Evolutionary conservation across 192 early-diverging fungal genomes (phyloP), one percentile per base, ranked within the genome.

Genomic region (Phycomyces nitens): DNA sequence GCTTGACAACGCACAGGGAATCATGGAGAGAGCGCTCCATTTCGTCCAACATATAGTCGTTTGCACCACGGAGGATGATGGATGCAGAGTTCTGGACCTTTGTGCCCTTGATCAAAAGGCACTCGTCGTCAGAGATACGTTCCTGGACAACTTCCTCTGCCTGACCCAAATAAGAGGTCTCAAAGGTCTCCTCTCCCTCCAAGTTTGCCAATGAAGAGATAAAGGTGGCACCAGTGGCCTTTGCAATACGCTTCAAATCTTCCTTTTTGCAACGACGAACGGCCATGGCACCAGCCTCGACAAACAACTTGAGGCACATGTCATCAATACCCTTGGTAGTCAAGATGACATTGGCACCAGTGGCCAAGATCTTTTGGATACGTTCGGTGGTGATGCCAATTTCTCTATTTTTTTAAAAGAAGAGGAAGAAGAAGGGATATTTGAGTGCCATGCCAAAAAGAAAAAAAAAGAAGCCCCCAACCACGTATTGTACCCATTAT

Each of bases 241-340:
- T 94, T 53, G 97, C 97, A 79, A 99, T 97, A 50, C 95, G 84
- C 70, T 92, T 94, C 51, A 97, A 79, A 71, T 99, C 97, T 15
- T 99, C 97, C 83, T 97, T 98, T 75, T 92, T 91, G 56, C 91
- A 91, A 27, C 97, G 87, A 42, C 95, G 90, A 12, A 99, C 94
- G 5, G 94, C 94, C 85, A 99, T 95, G 34, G 96, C 95, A 14
- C 97, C 97, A 53, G 92, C 92, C 77, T 99, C 97, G 42, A 97
- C 94, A 74, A 99, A 98, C 66, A 93, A 83, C 85, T 99, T 99
- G 63, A 97, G 79, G 76, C 95, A 99, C 73, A 97, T 79, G 60
- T 99, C 97, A 80, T 99, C 97, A 71, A 99, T 97, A 58, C 97
- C 97, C 72, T 97, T 97, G 38, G 97, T 99, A 43, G 96, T 99